Conservation (phyloP, 208 protist genomes). For the Trypanosoma vivax region DNA sequence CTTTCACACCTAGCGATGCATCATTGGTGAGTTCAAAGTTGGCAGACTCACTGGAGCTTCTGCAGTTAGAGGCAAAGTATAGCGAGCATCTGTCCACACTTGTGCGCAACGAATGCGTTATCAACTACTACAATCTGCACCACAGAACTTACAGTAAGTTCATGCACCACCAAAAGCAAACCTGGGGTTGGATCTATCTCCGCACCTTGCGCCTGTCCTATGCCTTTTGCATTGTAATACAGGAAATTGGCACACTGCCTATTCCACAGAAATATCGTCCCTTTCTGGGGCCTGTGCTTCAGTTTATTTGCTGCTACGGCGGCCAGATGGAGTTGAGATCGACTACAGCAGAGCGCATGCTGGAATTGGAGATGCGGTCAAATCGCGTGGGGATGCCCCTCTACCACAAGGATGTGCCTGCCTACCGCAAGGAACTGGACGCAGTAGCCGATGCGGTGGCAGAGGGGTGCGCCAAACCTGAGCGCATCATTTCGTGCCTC, state of each 20-base stretch:
- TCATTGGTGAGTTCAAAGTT: constrained; percentile 6
- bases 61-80: constrained; percentile 31
- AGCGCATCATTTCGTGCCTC: constrained; percentile 43
- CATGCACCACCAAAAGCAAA: constrained; percentile 24
- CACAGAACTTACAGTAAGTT: constrained; percentile 48
- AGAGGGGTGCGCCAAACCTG: constrained; percentile 4
- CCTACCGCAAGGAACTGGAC: constrained; percentile 26
- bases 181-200: constrained; percentile 67
- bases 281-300: constrained; percentile 50
- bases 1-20: background rate
- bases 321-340: constrained; percentile 68
- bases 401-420: constrained; percentile 22
- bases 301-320: constrained; percentile 59
- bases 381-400: constrained; percentile 62
- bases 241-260: constrained; percentile 34
- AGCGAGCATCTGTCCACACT: constrained; percentile 14
- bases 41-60: constrained; percentile 16
- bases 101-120: constrained; percentile 33
- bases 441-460: constrained; percentile 23
- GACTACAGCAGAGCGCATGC: constrained; percentile 41
- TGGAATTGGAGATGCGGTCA: constrained; percentile 65
- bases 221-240: constrained; percentile 56
- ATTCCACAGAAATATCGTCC: constrained; percentile 42
- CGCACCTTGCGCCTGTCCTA: constrained; percentile 55
- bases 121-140: constrained; percentile 46